Evolutionary conservation across 805 yeast species (phyloP).

Genomic region (Wickerhamomyces silvicola): DNA sequence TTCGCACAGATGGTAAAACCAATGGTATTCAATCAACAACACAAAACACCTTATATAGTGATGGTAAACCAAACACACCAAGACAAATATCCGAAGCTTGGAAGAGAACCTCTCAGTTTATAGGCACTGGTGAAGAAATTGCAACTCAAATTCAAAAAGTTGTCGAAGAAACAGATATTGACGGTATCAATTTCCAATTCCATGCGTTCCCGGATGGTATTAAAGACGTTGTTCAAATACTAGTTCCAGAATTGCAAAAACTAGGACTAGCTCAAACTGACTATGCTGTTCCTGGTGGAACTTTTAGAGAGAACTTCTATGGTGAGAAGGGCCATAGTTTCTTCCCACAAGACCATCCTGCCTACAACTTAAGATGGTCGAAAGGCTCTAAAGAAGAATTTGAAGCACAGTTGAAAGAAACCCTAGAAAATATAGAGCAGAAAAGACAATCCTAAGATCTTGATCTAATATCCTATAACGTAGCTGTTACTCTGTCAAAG

Average conservation of each 20-base stretch:
- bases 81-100: slow-evolving; percentile 21
- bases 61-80: slow-evolving; percentile 12
- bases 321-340: slow-evolving; percentile 8
- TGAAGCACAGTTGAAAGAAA: slow-evolving; percentile 7
- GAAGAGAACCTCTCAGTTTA: slow-evolving; percentile 28
- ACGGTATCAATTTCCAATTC: slow-evolving; percentile 34
- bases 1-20: slow-evolving; percentile 23
- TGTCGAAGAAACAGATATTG: slow-evolving; percentile 32
- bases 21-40: slow-evolving; percentile 29
- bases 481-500: no score
- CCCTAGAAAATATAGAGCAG: no score
- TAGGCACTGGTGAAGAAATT: slow-evolving; percentile 28
- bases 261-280: slow-evolving; percentile 30
- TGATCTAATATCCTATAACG: no score
- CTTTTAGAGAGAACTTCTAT: slow-evolving; percentile 25
- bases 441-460: no score
- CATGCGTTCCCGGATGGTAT: slow-evolving; percentile 30
- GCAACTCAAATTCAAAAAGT: slow-evolving; percentile 27
- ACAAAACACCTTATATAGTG: slow-evolving; percentile 16
- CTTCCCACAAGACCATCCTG: slow-evolving; percentile 5
- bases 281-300: slow-evolving; percentile 24
- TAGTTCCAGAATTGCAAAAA: slow-evolving; percentile 27
- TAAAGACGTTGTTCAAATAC: slow-evolving; percentile 28
- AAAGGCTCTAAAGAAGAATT: slow-evolving; percentile 21
- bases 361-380: slow-evolving; percentile 6